Evolutionary conservation across 176 grass and related monocot genomes (phyloP).

Genomic region (Rhynchospora tenuis): DNA sequence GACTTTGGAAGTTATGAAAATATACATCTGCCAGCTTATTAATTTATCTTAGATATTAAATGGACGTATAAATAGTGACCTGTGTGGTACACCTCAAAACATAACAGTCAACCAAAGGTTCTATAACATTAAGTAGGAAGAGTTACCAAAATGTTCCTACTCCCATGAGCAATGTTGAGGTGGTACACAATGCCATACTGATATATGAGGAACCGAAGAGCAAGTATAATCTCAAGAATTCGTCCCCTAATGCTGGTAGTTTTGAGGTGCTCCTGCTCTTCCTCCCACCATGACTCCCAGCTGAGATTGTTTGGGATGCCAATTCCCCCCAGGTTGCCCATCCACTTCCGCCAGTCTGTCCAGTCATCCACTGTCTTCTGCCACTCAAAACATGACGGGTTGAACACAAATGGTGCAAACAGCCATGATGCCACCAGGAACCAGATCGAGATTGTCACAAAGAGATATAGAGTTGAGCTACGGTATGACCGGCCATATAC

Average conservation of each 20-base stretch:
- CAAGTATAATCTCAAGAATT: constrained; percentile 72
- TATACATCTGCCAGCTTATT: not conserved
- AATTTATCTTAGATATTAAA: not conserved
- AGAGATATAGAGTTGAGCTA: constrained; percentile 68
- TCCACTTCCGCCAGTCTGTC: constrained; percentile 87
- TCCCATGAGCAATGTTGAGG: constrained; percentile 62
- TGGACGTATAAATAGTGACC: not conserved
- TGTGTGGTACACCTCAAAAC: not conserved
- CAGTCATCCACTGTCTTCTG: constrained; percentile 91
- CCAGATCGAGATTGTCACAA: constrained; percentile 87
- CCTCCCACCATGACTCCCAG: constrained; percentile 94
- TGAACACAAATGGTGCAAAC: constrained; percentile 84
- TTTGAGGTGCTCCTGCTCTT: constrained; percentile 75
- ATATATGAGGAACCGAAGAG: constrained; percentile 91
- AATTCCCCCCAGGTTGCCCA: constrained; percentile 75
- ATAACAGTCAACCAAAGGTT: not conserved
- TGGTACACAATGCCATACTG: constrained; percentile 98
- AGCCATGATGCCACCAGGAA: constrained; percentile 87
- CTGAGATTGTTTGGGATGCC: constrained; percentile 60
- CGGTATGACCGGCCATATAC: constrained; percentile 71
- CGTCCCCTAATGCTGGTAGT: constrained; percentile 59
- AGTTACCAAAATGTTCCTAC: constrained; percentile 68
- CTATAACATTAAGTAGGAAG: not conserved
- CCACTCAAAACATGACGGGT: constrained; percentile 93
- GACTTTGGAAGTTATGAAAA: too few relatives aligned